Base-by-base conservation (phyloP, 768 basidiomycete species). In the Royoungia palumana region DNA sequence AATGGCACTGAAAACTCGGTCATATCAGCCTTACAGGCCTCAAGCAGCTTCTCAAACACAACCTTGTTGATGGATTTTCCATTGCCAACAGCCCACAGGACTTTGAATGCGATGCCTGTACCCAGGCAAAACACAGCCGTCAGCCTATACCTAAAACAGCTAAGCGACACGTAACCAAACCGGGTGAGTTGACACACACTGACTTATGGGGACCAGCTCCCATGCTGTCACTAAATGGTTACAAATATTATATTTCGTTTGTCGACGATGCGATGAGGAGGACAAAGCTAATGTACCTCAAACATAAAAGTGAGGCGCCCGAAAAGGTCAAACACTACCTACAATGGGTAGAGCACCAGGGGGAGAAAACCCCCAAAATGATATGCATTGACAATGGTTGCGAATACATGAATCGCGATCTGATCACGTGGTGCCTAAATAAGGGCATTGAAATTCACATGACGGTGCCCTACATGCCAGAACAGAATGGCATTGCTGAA, bases 401-500 rank as follows among this genome's bases (percentile, higher is more conserved):
- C 7, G 69, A 73, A 49, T 61, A 69, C 6, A 34, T 70, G 0
- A 69, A 71, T 24, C 39, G 40, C 0, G 40, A 49, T 2, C 32
- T 69, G 11, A 56, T 53, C 34, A 13, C 39, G 0, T 70, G 64
- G 53, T 59, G 59, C 25, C 47, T 30, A 0, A 5, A 41, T 0
- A 49, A 58, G 1, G 70, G 72, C 0, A 70, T 72, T 6, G 56
- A 57, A 1, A 49, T 71, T 0, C 62, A 74, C 14, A 57, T 54
- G 0, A 70, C 64, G 0, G 63, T 62, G 5, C 72, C 69, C 2
- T 72, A 75, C 27, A 66, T 69, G 7, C 70, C 69, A 0, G 53
- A 65, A 1, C 70, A 74, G 22, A 75, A 75, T 49, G 68, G 64
- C 7, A 45, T 63, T n/a, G 66, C 73, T 0, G 73, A 79, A 32